Conservation (phyloP, 2,329 filamentous ascomycete species). For the Beauveria sp. region DNA sequence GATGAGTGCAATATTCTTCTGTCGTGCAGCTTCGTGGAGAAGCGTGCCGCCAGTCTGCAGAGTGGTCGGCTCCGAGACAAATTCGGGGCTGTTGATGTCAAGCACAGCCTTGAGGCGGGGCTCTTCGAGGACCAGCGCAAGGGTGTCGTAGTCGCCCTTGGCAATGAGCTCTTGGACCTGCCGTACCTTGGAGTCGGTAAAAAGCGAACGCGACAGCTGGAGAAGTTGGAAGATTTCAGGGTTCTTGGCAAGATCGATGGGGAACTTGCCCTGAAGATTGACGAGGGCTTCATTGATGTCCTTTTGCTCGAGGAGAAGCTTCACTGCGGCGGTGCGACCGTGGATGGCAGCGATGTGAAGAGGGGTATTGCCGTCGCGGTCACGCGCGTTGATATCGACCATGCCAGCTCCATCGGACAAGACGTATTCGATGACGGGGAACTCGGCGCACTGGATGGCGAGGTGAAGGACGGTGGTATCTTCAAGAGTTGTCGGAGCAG, state of each 20-base stretch:
- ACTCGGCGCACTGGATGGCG: slow-evolving; percentile 90
- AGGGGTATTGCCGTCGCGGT: slow-evolving; percentile 90
- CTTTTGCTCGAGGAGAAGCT: slow-evolving; percentile 72
- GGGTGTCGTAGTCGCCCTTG: slow-evolving; percentile 63
- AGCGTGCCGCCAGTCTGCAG: slow-evolving; percentile 81
- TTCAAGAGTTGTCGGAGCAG: slow-evolving; percentile 46
- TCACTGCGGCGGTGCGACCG: slow-evolving; percentile 72
- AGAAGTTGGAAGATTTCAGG: slow-evolving; percentile 95
- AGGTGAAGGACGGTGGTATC: slow-evolving; percentile 90
- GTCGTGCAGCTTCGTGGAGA: slow-evolving; percentile 81
- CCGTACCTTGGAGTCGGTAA: slow-evolving; percentile 77
- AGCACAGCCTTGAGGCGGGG: slow-evolving; percentile 76
- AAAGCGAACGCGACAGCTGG: slow-evolving; percentile 82
- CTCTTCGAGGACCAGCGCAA: slow-evolving; percentile 78
- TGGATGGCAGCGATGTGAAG: slow-evolving; percentile 81
- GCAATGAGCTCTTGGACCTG: slow-evolving; percentile 75
- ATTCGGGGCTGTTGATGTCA: slow-evolving; percentile 87
- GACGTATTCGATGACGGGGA: slow-evolving; percentile 90
- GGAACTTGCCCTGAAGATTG: slow-evolving; percentile 77
- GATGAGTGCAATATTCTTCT: slow-evolving; percentile 78
- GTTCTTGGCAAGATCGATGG: slow-evolving; percentile 81
- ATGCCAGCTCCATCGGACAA: slow-evolving; percentile 61
- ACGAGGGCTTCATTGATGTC: slow-evolving; percentile 81
- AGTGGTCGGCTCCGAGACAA: slow-evolving; percentile 73
- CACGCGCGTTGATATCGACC: slow-evolving; percentile 80